These are phyloP conservation scores for Phylloboletellus chloephorus DNA, from an alignment of 1,284 basidiomycete species.

Conservation along the genomic window DNA sequence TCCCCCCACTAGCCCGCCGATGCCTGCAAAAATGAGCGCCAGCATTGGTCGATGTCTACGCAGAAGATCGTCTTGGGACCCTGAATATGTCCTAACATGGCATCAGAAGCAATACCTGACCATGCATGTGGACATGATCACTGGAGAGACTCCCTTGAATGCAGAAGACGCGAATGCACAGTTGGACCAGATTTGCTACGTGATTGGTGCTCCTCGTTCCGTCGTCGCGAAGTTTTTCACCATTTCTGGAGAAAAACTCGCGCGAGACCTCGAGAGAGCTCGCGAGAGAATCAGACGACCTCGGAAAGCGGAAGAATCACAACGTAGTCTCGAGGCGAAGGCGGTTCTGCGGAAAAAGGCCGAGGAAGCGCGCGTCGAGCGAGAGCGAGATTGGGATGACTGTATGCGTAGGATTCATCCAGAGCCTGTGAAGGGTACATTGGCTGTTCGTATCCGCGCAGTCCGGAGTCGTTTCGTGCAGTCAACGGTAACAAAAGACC, in stretches of 20 bases:
- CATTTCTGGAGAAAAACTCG: slow-evolving; percentile 35
- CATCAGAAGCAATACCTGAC: slow-evolving; percentile 62
- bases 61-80: slow-evolving; percentile 54
- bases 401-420: slow-evolving; percentile 53
- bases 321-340: slow-evolving; percentile 42
- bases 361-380: slow-evolving; percentile 47
- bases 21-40: slow-evolving; percentile 24
- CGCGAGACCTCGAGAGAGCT: slow-evolving; percentile 42
- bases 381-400: slow-evolving; percentile 60
- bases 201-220: slow-evolving; percentile 51
- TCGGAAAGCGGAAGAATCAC: slow-evolving; percentile 30
- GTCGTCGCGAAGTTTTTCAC: slow-evolving; percentile 46
- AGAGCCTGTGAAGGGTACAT: slow-evolving; percentile 42
- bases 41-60: slow-evolving; percentile 43
- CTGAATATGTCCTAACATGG: slow-evolving; percentile 57
- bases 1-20: slow-evolving; percentile 17
- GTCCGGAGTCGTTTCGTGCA: slow-evolving; percentile 54
- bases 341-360: slow-evolving; percentile 51
- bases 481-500: slow-evolving; percentile 45
- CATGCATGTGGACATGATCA: slow-evolving; percentile 41
- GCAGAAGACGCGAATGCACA: slow-evolving; percentile 38
- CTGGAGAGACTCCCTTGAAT: slow-evolving; percentile 47
- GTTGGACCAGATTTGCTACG: slow-evolving; percentile 46
- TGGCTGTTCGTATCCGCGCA: slow-evolving; percentile 47
- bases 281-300: slow-evolving; percentile 29